Evolutionary conservation across 2,329 filamentous ascomycete genomes (phyloP).

Genomic region (Periglandula ipomoeae): DNA sequence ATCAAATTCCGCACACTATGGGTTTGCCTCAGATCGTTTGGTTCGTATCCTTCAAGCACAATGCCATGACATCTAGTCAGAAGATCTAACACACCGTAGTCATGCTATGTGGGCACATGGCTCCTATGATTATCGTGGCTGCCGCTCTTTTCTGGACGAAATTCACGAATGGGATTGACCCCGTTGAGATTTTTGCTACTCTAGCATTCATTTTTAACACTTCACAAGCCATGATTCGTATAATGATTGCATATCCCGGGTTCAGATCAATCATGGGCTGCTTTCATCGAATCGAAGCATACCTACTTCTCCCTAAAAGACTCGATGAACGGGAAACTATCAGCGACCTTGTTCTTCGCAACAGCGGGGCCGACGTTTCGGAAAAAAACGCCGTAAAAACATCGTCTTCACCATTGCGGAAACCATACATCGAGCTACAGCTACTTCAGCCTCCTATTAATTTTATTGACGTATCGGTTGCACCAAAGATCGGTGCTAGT

Average conservation of each 20-base stretch:
- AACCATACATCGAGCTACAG: too few species aligned
- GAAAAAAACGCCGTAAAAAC: too few species aligned
- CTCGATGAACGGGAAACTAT: neutral
- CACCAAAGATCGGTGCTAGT: too few species aligned
- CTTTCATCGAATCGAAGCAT: slow-evolving; percentile 10
- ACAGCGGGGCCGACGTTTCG: too few species aligned
- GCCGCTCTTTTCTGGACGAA: slow-evolving; percentile 11
- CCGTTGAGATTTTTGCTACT: slow-evolving; percentile 7
- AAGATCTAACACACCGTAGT: too few species aligned
- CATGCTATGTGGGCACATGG: slow-evolving; percentile 3
- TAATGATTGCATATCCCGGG: slow-evolving; percentile 6
- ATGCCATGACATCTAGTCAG: too few species aligned
- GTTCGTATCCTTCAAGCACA: slow-evolving; percentile 3
- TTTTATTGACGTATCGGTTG: too few species aligned
- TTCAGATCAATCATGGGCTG: slow-evolving; percentile 7
- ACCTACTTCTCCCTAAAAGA: slow-evolving; percentile 7
- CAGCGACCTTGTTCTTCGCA: too few species aligned
- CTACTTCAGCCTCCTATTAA: too few species aligned
- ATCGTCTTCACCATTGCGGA: too few species aligned
- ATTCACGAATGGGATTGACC: slow-evolving; percentile 1
- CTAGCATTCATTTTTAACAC: slow-evolving; percentile 9
- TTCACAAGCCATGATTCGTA: slow-evolving; percentile 2
- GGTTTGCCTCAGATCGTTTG: slow-evolving; percentile 6
- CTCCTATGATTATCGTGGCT: slow-evolving; percentile 9
- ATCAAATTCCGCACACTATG: slow-evolving; percentile 4